Conservation (phyloP, 345 rosid genomes). For the Lagerstroemia speciosa region DNA sequence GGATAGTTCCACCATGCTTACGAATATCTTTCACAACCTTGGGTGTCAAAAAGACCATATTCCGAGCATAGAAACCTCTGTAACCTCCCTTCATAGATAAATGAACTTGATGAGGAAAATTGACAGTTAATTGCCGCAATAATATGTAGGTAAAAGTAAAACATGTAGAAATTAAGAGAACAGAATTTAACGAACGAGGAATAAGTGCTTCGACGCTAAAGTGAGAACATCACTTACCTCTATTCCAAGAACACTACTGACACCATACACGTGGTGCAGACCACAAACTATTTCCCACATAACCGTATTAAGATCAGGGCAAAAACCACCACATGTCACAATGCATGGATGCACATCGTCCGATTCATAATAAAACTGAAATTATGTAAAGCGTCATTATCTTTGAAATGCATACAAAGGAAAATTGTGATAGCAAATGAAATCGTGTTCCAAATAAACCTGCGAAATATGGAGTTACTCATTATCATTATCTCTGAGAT, state of each 20-base stretch:
- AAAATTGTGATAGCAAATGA: not conserved
- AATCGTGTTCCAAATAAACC: no score
- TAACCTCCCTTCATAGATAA: constrained; percentile 32
- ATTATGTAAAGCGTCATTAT: not conserved
- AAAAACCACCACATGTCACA: constrained; percentile 43
- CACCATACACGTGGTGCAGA: constrained; percentile 36
- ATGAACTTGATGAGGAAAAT: not conserved
- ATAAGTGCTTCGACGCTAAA: not conserved
- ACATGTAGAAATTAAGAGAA: not conserved
- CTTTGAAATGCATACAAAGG: not conserved
- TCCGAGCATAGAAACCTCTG: constrained; percentile 39
- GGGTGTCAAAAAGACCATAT: constrained; percentile 28
- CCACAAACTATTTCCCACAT: constrained; percentile 37
- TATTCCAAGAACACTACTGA: constrained; percentile 29
- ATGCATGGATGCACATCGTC: constrained; percentile 38
- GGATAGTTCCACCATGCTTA: constrained; percentile 40
- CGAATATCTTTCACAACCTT: constrained; percentile 34
- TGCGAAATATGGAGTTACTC: not conserved
- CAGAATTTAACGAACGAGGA: not conserved
- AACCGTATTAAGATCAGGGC: constrained; percentile 43
- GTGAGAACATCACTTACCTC: constrained; percentile 18
- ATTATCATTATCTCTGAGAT: not conserved
- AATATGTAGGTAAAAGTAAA: not conserved
- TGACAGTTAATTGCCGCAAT: not conserved
- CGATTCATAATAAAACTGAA: constrained; percentile 29